These are phyloP conservation scores for Antrodiella citrinella DNA, from an alignment of 768 basidiomycete genomes.

Conservation along the genomic window DNA sequence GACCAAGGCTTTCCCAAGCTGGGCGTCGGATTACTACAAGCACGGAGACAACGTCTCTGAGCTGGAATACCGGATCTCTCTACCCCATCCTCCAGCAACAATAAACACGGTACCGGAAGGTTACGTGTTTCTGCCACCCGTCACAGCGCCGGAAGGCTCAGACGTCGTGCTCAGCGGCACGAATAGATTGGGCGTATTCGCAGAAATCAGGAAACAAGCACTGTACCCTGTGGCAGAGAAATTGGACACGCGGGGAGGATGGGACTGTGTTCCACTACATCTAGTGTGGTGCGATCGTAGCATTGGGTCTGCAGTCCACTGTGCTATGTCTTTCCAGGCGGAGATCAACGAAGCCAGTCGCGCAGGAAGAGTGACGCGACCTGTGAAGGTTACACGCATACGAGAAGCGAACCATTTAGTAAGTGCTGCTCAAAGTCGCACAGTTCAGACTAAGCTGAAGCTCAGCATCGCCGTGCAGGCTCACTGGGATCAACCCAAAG, in stretches of 20 bases:
- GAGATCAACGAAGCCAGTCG: not conserved
- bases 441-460: not conserved
- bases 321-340: not conserved
- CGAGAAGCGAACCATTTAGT: not conserved
- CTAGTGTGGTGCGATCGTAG: not conserved
- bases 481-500: not conserved
- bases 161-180: not conserved
- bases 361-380: not conserved
- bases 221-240: not conserved
- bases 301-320: not conserved
- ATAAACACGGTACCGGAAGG: not conserved
- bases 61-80: not conserved
- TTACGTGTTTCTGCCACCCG: not conserved
- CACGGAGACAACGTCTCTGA: not conserved
- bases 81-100: not conserved
- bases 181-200: not conserved
- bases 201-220: not conserved
- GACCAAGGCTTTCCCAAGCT: not conserved
- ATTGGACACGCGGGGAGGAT: not conserved
- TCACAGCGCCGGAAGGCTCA: not conserved
- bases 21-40: not conserved
- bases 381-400: not conserved
- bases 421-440: not conserved
- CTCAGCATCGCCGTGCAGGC: not conserved
- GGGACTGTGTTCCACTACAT: not conserved